phyloP scores from a whole-genome alignment of 1,139 yeast species.

The Candida dubliniensis region DNA sequence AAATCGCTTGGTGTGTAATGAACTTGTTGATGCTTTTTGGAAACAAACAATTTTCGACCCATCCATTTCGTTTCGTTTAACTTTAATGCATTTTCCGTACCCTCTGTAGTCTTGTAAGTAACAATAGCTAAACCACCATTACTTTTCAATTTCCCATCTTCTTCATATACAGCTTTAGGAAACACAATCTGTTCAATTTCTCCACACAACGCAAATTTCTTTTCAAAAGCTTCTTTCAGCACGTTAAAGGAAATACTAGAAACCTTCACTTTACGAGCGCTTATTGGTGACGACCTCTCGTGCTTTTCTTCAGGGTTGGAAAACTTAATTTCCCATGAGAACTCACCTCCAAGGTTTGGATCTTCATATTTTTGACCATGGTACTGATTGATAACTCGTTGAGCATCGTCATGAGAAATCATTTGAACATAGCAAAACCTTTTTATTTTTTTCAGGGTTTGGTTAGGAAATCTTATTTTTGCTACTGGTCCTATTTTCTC shows the following conservation, averaged over 20 bases:
- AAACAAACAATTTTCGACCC: slow-evolving; percentile 46
- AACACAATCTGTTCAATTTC: slow-evolving; percentile 50
- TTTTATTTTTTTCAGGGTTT: slow-evolving; percentile 54
- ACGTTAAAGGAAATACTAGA: slow-evolving; percentile 67
- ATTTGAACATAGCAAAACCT: slow-evolving; percentile 79
- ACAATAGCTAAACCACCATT: slow-evolving; percentile 63
- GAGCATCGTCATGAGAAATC: slow-evolving; percentile 45
- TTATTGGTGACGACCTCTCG: slow-evolving; percentile 14
- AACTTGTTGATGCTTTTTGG: slow-evolving; percentile 30
- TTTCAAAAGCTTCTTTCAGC: slow-evolving; percentile 27
- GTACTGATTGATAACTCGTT: slow-evolving; percentile 43
- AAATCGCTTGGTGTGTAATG: slow-evolving; percentile 26
- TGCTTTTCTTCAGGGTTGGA: slow-evolving; percentile 37
- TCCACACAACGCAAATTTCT: slow-evolving; percentile 29
- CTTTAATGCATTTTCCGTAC: slow-evolving; percentile 42
- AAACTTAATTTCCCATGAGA: slow-evolving; percentile 52
- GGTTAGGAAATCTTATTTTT: slow-evolving; percentile 67
- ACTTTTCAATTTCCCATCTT: slow-evolving; percentile 27
- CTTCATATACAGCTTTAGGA: slow-evolving; percentile 36
- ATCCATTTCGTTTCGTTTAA: slow-evolving; percentile 36
- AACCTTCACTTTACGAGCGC: slow-evolving; percentile 47
- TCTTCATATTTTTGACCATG: slow-evolving; percentile 35
- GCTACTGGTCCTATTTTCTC: slow-evolving; percentile 44
- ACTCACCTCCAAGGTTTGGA: slow-evolving; percentile 20
- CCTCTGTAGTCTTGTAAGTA: slow-evolving; percentile 36